These are phyloP conservation scores for Kodamaea neixiangensis DNA, from an alignment of 805 yeast species.

Conservation along the genomic window DNA sequence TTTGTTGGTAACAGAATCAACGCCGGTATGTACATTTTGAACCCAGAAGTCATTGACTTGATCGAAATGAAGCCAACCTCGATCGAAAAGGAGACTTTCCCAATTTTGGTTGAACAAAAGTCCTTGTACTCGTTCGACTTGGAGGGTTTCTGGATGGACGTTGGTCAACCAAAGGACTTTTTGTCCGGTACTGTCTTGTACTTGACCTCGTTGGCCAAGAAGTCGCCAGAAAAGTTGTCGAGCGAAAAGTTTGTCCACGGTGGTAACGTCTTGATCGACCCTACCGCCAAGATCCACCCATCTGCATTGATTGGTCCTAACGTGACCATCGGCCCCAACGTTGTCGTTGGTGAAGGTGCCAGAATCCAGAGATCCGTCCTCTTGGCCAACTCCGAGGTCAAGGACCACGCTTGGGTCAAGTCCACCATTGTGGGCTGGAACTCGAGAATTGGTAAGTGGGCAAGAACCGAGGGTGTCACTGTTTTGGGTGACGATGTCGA, in stretches of 20 bases:
- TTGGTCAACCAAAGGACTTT: slow-evolving; percentile 99
- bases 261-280: slow-evolving; percentile 92
- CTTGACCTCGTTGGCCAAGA: slow-evolving; percentile 83
- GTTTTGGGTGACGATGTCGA: slow-evolving; percentile 99
- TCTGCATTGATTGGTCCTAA: slow-evolving; percentile 97
- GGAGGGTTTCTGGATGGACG: slow-evolving; percentile 99
- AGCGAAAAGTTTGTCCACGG: slow-evolving; percentile 75
- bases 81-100: slow-evolving; percentile 99
- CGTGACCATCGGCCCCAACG: slow-evolving; percentile 97
- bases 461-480: slow-evolving; percentile 95
- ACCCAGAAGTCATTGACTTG: slow-evolving; percentile 95
- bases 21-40: slow-evolving; percentile 97
- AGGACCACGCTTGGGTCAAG: slow-evolving; percentile 97
- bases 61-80: slow-evolving; percentile 99
- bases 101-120: slow-evolving; percentile 85
- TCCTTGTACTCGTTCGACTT: slow-evolving; percentile 92
- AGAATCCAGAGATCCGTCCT: slow-evolving; percentile 95
- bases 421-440: slow-evolving; percentile 99
- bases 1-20: slow-evolving; percentile 99
- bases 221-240: slow-evolving; percentile 68
- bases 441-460: slow-evolving; percentile 98
- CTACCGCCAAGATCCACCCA: slow-evolving; percentile 90
- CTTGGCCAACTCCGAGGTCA: slow-evolving; percentile 84
- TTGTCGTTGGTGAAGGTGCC: slow-evolving; percentile 95
- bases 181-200: slow-evolving; percentile 92